Evolutionary conservation across 1,284 basidiomycete genomes (phyloP).

Genomic region (Papiliotrema laurentii): DNA sequence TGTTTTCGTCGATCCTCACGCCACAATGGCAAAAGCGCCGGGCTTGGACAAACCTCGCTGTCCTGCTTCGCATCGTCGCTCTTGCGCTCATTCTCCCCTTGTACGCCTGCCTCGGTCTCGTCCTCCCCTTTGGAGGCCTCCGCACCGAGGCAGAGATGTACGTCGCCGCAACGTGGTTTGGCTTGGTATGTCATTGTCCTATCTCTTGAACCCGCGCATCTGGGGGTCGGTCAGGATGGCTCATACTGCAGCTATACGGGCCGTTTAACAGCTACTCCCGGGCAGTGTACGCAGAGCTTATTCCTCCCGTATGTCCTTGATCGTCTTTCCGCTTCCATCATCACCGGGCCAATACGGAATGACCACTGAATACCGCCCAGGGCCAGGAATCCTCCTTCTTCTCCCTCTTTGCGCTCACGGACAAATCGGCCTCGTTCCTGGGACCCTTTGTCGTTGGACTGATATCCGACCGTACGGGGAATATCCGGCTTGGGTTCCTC

Average conservation of each 20-base stretch:
- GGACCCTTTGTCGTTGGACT: slow-evolving; percentile 79
- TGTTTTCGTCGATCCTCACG: slow-evolving; percentile 42
- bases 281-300: slow-evolving; percentile 46
- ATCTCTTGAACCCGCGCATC: slow-evolving; percentile 43
- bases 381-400: slow-evolving; percentile 49
- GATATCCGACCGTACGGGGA: slow-evolving; percentile 77
- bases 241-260: slow-evolving; percentile 37
- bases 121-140: slow-evolving; percentile 61
- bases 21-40: slow-evolving; percentile 46
- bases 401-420: slow-evolving; percentile 76
- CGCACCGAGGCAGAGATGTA: slow-evolving; percentile 79
- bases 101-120: slow-evolving; percentile 76
- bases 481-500: slow-evolving; percentile 83
- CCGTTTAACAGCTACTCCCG: slow-evolving; percentile 46
- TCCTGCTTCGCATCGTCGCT: slow-evolving; percentile 64
- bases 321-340: background rate
- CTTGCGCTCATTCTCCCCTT: slow-evolving; percentile 66
- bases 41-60: slow-evolving; percentile 61
- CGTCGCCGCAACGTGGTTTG: slow-evolving; percentile 73
- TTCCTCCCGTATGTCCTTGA: slow-evolving; percentile 30
- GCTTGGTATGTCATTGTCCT: slow-evolving; percentile 45
- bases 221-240: slow-evolving; percentile 46
- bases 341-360: background rate
- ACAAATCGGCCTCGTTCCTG: slow-evolving; percentile 77
- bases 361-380: slow-evolving; percentile 6